Evolutionary conservation across 2,329 filamentous ascomycete species (phyloP).

Genomic region (Pseudophaeomoniella oleicola): DNA sequence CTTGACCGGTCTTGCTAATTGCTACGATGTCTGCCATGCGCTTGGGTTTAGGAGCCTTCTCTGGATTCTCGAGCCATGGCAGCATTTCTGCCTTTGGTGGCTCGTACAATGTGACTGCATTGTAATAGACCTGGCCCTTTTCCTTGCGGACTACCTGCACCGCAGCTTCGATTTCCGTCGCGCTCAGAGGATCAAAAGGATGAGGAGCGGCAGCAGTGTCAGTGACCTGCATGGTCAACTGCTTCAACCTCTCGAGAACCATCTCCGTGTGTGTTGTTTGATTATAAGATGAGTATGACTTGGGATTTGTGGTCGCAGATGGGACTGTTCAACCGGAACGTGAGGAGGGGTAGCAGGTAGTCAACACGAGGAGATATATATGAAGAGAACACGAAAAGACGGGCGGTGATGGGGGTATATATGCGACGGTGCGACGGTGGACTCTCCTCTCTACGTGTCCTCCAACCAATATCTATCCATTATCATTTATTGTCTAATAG

Average conservation of each 20-base stretch:
- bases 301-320: too few species aligned
- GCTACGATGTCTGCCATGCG: slow-evolving; percentile 72
- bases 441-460: too few species aligned
- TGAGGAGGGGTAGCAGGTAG: too few species aligned
- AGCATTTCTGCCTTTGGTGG: slow-evolving; percentile 75
- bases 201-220: slow-evolving; percentile 43
- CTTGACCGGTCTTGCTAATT: slow-evolving; percentile 62
- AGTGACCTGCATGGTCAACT: slow-evolving; percentile 47
- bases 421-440: too few species aligned
- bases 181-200: slow-evolving; percentile 64
- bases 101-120: slow-evolving; percentile 72
- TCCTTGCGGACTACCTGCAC: slow-evolving; percentile 55
- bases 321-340: too few species aligned
- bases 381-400: too few species aligned
- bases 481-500: too few species aligned
- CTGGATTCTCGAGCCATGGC: slow-evolving; percentile 57
- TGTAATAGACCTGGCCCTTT: slow-evolving; percentile 63
- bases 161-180: slow-evolving; percentile 57
- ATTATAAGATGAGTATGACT: not conserved
- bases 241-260: slow-evolving; percentile 50
- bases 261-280: slow-evolving; percentile 21
- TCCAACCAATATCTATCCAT: too few species aligned
- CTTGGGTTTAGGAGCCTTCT: slow-evolving; percentile 45
- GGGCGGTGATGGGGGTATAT: too few species aligned
- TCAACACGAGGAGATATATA: too few species aligned